Base-by-base conservation (phyloP, 306 rosid species). In the Inga oerstediana region DNA sequence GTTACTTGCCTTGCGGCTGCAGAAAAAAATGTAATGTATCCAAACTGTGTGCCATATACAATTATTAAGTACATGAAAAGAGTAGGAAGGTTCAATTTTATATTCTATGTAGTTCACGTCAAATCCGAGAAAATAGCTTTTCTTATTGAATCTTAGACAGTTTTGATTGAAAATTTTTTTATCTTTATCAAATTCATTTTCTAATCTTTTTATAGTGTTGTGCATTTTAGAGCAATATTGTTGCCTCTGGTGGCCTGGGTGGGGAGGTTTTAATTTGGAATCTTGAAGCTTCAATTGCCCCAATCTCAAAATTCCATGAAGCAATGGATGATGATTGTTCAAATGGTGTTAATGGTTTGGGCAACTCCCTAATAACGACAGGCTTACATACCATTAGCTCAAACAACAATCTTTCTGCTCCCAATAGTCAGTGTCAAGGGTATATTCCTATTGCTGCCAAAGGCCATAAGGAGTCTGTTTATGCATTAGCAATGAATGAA, bases 231-330 rank as follows among this genome's bases (percentile, higher is more conserved):
- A 91, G 96, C 96, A 96, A 93, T 93, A 43, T 90, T 84, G 94
- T 96, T 92, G 99, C 98, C 88, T 96, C 99, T 70, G 99, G 98
- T 59, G 99, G 99, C 81, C 98, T 96, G 85, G 98, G 99, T 15
- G 99, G 98, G 86, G 99, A 96, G 91, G 94, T 96, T 79, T 96
- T 96, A 77, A 75, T 96, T 79, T 96, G 99, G 99, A 97, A 96
- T 86, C 81, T 96, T 65, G 98, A 93, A 86, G 93, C 94, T 84
- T 93, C 97, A 20, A 77, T 86, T 19, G 82, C 91, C 77, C 91
- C 96, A 62, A 80, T 78, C 80, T 74, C 87, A 46, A 96, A 91
- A 89, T 80, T 91, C 73, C 86, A 87, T 74, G 97, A 91, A 79
- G 80, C 87, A 79, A 83, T 81, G 82, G 97, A 89, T 81, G 97